These are phyloP conservation scores for Tetrapisispora arboricola DNA, from an alignment of 805 yeast genomes.

Conservation along the genomic window DNA sequence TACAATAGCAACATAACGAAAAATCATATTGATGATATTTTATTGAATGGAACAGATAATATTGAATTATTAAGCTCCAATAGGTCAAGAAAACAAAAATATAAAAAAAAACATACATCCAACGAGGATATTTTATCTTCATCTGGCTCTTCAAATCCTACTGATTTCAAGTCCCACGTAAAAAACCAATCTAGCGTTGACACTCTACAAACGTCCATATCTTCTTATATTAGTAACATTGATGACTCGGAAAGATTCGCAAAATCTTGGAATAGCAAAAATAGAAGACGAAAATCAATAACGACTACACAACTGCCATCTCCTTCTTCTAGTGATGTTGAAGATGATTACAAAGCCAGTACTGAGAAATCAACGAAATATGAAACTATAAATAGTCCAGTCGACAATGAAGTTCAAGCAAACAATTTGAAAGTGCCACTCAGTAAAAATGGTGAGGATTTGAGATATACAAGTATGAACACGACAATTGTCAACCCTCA, in stretches of 20 bases:
- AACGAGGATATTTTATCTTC: constrained; percentile 13
- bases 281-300: constrained; percentile 26
- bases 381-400: not conserved
- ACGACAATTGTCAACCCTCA: constrained; percentile 12
- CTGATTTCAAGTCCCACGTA: constrained; percentile 24
- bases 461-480: constrained; percentile 1
- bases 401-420: too few species aligned
- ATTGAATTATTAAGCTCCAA: not conserved
- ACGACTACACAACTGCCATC: constrained; percentile 7
- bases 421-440: not conserved
- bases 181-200: constrained; percentile 23
- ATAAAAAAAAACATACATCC: not conserved
- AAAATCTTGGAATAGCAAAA: constrained; percentile 28
- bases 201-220: constrained; percentile 27
- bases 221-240: constrained; percentile 26
- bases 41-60: not conserved
- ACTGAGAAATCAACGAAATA: too few species aligned
- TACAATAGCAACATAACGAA: not conserved
- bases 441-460: not conserved
- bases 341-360: too few species aligned
- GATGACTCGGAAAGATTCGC: constrained; percentile 28
- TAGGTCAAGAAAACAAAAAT: not conserved
- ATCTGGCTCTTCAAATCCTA: constrained; percentile 23
- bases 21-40: not conserved
- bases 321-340: constrained; percentile 2